Base-by-base conservation (phyloP, 2,329 filamentous ascomycete species). In the Calonectria montana region DNA sequence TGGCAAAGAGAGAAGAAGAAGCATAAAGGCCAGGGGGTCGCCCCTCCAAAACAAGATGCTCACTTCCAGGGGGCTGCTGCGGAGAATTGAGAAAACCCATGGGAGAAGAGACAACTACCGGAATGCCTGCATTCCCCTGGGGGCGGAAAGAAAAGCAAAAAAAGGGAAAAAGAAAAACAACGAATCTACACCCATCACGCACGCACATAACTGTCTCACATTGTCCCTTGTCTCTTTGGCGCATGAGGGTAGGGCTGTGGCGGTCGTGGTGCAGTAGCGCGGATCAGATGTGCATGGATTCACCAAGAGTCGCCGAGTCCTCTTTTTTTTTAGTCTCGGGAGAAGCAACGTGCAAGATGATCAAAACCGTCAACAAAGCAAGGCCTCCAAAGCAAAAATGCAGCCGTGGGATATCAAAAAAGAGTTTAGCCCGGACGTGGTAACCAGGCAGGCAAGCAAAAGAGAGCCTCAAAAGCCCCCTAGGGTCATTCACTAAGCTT, bases 51-150 rank as follows among this genome's bases (percentile, higher is more conserved):
- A 35, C 7, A 7, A 39, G 31, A 59, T 15, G 16, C 53, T 21
- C 31, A 31, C 25, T 43, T 35, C 23, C 59, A 41, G 55, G 47
- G 61, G 43, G 61, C 18, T 13, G 61, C 21, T 37, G 37, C 61
- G 43, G 61, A 37, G 41, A 50, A 47, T 43, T 31, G 55, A 66
- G n/a, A 55, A 35, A 69, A 64, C 39, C 67, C 41, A 43, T 35
- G 59, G 70, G 61, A 74, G 63, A 77, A 77, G 75, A 77, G 75
- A 75, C 48, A 75, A 77, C 74, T 74, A 70, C 57, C 63, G 61
- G 48, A 67, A 39, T 59, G 35, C 47, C 45, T 59, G 35, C 47
- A 39, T 41, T 41, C 29, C 47, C 63, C 65, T n/a, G 57, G 31
- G 31, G 31, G 31, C 31, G 31, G 43, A 29, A 23, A 62, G 18